Percentiles rank a stretch among this genome's conserved stretches.
Evolutionary conservation across 352 stramenopile species (phyloP).

Genomic region (Globisporangium cylindrosporum): DNA sequence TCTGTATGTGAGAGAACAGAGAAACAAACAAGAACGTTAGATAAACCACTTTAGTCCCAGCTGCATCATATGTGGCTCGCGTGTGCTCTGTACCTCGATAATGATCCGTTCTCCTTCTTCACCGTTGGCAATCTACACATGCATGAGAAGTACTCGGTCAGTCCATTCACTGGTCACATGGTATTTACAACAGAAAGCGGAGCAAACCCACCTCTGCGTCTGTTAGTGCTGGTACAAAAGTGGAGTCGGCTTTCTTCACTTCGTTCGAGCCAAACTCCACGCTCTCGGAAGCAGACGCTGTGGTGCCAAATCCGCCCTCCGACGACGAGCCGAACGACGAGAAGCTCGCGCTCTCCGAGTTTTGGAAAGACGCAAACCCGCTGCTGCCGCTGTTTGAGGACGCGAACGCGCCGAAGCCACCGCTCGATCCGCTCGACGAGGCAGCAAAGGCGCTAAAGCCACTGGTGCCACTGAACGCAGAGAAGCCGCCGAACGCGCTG

Average conservation of each 20-base stretch:
- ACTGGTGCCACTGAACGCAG: conserved; percentile 45
- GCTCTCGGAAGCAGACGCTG: conserved; percentile 36
- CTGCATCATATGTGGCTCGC: background rate
- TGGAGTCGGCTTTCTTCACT: conserved; percentile 41
- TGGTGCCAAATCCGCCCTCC: conserved; percentile 37
- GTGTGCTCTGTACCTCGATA: conserved; percentile 42
- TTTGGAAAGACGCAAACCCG: conserved; percentile 62
- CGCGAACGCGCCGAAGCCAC: conserved; percentile 25
- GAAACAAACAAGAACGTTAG: background rate
- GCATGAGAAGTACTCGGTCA: background rate
- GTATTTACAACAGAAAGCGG: background rate
- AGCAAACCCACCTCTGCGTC: conserved; percentile 51
- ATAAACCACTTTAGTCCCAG: background rate
- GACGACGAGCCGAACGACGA: conserved; percentile 50
- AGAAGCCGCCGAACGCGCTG: conserved; percentile 51
- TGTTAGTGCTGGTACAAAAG: conserved; percentile 50
- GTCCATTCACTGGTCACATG: background rate
- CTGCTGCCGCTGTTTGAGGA: conserved; percentile 20
- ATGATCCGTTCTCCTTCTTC: conserved; percentile 72
- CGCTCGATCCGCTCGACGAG: conserved; percentile 26
- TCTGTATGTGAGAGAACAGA: conserved; percentile 26
- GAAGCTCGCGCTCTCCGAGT: conserved; percentile 40
- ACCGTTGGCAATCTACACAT: conserved; percentile 40
- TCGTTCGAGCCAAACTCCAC: conserved; percentile 44
- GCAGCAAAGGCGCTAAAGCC: conserved; percentile 47